Evolutionary conservation across 108 stramenopile genomes (phyloP), one percentile per base, ranked within the genome.

Genomic region (Skeletonema costatum): DNA sequence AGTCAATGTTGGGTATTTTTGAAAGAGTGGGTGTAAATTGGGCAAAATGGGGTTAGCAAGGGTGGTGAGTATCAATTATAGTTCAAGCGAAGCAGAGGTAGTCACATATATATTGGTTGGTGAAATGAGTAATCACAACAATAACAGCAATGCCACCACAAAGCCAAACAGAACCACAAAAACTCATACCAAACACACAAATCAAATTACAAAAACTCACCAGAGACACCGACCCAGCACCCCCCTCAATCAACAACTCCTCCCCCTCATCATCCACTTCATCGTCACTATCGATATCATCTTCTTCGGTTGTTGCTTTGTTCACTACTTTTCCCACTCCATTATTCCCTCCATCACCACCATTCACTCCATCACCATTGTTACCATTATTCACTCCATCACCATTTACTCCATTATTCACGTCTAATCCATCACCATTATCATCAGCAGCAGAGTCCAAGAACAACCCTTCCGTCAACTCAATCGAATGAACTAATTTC

Each of bases 401-500:
- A 6, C 32, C 36, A 9, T 14, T 32, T 50, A 68, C 80, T 11
- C n/a, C 59, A 8, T 50, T 35, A 6, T 41, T 51, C 31, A 5
- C 63, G 16, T 84, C 68, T 46, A 74, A 75, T n/a, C 65, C 85
- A 19, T 14, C 68, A 21, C 39, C 71, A 56, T 25, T 25, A 25
- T 35, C 74, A 44, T 12, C 41, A 33, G 48, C 35, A 39, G 39
- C 29, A 63, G 64, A 56, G 51, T 81, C 67, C 35, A 83, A 48
- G 64, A 84, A 89, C 58, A 94, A 72, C 13, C 46, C 60, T 41
- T 87, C 86, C 16, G 48, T 70, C 2, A 96, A 56, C 31, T 88
- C 76, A 44, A 96, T 84, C 14, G 87, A 84, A 9, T 90, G 46
- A 8, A 84, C 90, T 38, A 93, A 42, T 62, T 81, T 58, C 13